Evolutionary conservation across 225 moss, liverwort and hornwort species (phyloP), one percentile per base, ranked within the genome.

Genomic region (Lunularia cruciata): DNA sequence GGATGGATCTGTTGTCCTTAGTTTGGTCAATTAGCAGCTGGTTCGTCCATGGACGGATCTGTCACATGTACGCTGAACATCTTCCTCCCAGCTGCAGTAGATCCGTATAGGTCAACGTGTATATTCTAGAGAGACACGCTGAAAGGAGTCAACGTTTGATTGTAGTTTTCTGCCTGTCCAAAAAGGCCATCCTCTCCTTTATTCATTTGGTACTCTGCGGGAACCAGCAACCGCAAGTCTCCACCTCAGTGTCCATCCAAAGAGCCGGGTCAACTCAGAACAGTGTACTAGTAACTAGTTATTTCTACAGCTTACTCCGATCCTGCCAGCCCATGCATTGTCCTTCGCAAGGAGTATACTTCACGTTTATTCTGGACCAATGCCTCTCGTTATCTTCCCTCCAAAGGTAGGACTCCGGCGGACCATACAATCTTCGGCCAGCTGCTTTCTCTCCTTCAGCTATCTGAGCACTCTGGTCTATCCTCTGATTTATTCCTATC

Each of bases 311-410:
- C 33, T 0, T 10, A 5, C 31, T 57, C 2, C 18, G 22, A 51
- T 18, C 9, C 18, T 32, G n/a, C n/a, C 35, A 34, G n/a, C 31
- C n/a, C 8, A 9, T 32, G 57, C 35, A 14, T 36, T 59, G 59
- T 35, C 59, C 59, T 59, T 59, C 14, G 35, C 34, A 59, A 59
- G 59, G 59, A 59, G n/a, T n/a, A n/a, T 6, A 5, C n/a, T 33
- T 36, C 36, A 59, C 5, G 35, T 16, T 28, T 31, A 28, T 56
- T 56, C 56, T 16, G 31, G 3, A 56, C 56, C 56, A 0, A 33
- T 4, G 4, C 26, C 3, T 9, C 57, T 33, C 34, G 57, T 32
- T 57, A 32, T 28, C 57, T 57, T 57, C 57, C 33, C 33, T 18
- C 16, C 57, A 32, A 57, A 57, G 57, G 51, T 51, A 51, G 51